Evolutionary conservation across 2,329 filamentous ascomycete genomes (phyloP), one percentile per base, ranked within the genome.

Genomic region (Bisporella sp.): DNA sequence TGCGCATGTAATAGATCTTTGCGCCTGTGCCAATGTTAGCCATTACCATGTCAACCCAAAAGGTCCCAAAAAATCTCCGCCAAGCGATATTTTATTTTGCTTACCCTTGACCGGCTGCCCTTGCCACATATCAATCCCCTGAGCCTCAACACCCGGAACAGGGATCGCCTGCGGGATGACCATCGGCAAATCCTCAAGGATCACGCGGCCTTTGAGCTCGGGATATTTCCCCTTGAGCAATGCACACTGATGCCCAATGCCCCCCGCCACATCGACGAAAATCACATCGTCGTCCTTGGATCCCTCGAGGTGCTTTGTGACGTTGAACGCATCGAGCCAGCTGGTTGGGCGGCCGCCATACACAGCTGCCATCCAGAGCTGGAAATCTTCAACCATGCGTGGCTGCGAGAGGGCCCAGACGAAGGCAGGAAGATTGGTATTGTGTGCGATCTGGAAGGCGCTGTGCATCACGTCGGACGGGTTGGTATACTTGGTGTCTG

Each of bases 171-270:
- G 31, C 30, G 58, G 52, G 28, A 70, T 58, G 2, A 58, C 59
- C 28, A 61, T 50, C 1, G 63, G 64, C 2, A 64, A 56, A 50
- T 74, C 72, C 51, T 74, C 67, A 4, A 73, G 52, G 6, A 73
- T 58, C 6, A 72, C 55, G 4, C 62, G 58, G 0, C 66, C 65
- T 1, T 58, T 55, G 4, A 72, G 45, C 30, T 62, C 45, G 4
- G 68, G 66, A 46, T 62, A 66, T 21, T 57, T 60, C 21, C 57
- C 53, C 33, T 58, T 62, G 5, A 73, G 58, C 4, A 57, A 54
- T 5, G 57, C 56, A 21, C 64, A 62, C 35, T 39, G 35, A n/a
- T 39, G 35, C 8, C 35, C 35, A 8, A 39, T 39, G 35, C 8
- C 8, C 8, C 35, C 35, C 8, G 8, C 35, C 8, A 39, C 35